Conservation (phyloP, 495 filamentous ascomycete genomes). For the Talaromyces nanjingensis region DNA sequence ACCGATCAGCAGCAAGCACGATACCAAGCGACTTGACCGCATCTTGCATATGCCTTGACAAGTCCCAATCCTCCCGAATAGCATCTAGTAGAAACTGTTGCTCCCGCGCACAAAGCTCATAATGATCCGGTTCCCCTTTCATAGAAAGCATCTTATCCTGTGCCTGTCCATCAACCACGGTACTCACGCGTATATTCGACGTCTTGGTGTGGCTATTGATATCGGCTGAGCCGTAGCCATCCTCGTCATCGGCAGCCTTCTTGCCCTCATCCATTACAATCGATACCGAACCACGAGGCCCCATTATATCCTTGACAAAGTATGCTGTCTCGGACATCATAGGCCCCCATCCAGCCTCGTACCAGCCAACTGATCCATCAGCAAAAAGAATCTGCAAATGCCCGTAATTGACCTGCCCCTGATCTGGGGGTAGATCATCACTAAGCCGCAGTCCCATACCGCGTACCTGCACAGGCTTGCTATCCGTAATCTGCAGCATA, state of each 20-base stretch:
- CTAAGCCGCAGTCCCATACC: conserved; percentile 14
- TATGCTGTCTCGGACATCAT: conserved; percentile 16
- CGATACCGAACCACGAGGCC: conserved; percentile 12
- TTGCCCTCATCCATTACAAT: conserved; percentile 12
- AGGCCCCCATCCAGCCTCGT: conserved; percentile 14
- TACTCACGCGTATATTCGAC: conserved; percentile 11
- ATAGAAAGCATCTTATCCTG: conserved; percentile 12
- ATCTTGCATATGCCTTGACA: conserved; percentile 12
- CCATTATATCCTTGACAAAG: conserved; percentile 15
- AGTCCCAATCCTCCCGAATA: conserved; percentile 10
- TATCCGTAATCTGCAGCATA: conserved; percentile 15
- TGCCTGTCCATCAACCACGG: conserved; percentile 6
- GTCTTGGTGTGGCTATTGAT: conserved; percentile 12
- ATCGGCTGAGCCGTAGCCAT: conserved; percentile 6
- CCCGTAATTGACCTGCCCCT: conserved; percentile 15
- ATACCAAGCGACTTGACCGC: conserved; percentile 11
- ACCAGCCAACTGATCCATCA: conserved; percentile 15
- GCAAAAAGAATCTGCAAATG: conserved; percentile 13
- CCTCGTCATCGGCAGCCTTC: neutral
- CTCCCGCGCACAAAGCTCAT: conserved; percentile 14
- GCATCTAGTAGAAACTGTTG: conserved; percentile 14
- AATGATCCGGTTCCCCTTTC: conserved; percentile 12
- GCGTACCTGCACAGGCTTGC: conserved; percentile 14
- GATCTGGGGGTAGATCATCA: conserved; percentile 9
- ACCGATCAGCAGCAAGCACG: conserved; percentile 12